Percentiles rank a stretch among this genome's conserved stretches.
phyloP scores from a whole-genome alignment of 257 asterid genomes.

The Jacaranda mimosifolia region DNA sequence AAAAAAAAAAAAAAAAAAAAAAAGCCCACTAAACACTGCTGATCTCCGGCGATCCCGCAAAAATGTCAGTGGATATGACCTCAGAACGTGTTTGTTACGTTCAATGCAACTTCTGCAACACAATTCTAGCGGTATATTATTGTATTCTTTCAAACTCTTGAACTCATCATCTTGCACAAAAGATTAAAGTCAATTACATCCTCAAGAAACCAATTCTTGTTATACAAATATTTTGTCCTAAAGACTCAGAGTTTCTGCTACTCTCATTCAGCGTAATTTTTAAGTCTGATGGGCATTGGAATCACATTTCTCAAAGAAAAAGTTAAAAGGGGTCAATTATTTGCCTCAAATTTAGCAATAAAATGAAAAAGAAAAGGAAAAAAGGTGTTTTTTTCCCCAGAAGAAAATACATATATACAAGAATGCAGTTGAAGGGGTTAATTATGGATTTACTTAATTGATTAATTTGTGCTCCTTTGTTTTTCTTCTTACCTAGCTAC shows the following conservation, averaged over 20 bases:
- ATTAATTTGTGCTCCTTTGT: not conserved
- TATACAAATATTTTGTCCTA: not conserved
- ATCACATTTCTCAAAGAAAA: too few relatives aligned
- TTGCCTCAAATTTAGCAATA: not conserved
- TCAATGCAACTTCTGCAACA: slow-evolving; percentile 88
- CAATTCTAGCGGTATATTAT: slow-evolving; percentile 70
- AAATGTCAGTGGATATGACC: slow-evolving; percentile 65
- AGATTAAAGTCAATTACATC: not conserved
- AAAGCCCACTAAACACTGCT: not conserved
- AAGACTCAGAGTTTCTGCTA: not conserved
- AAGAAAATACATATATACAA: not conserved
- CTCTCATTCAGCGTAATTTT: not conserved
- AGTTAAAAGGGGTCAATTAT: not conserved
- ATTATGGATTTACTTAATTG: not conserved
- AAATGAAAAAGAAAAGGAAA: not conserved
- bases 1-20: not conserved
- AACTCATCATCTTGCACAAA: not conserved
- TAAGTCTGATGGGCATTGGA: not conserved
- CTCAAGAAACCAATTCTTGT: not conserved
- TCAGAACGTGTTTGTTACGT: slow-evolving; percentile 81
- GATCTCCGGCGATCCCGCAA: slow-evolving; percentile 38
- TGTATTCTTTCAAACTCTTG: not conserved
- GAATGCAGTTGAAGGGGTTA: not conserved
- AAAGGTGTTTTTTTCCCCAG: not conserved
- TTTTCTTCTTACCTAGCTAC: not conserved